Base-by-base conservation (phyloP, 352 stramenopile genomes). In the Discostella stelligera region DNA sequence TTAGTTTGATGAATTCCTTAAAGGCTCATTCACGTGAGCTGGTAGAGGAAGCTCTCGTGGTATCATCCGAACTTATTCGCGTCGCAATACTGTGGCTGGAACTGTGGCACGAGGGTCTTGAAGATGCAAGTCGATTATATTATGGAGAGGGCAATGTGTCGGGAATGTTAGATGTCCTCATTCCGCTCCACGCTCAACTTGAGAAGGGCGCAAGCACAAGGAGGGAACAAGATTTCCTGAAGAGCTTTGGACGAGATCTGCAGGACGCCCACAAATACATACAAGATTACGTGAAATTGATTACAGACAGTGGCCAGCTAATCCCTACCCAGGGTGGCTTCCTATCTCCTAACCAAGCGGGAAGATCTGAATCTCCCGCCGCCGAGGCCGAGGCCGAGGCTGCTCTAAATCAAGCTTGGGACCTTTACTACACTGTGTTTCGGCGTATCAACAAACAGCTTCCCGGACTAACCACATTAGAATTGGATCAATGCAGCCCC, bases 11-110 rank as follows among this genome's bases (percentile, higher is more conserved):
- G 90, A 95, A 94, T 69, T 95, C 95, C 18, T 92, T 99, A 78
- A 94, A 95, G 41, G 90, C 92, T 25, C 93, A 98, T 74, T 97
- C 97, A 60, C 94, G 94, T 70, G 88, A 94, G 11, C 88, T 99
- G 25, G 96, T 99, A 4, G 95, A 98, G 58, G 95, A 99, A 85
- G 96, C 97, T 20, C 90, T 97, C 13, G 96, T 99, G 88, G 97
- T 99, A n/a, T 98, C 94, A 58, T 93, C 94, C 0, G 97, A 99
- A 77, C 90, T 99, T 4, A 99, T 99, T 68, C 94, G 96, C 13
- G 96, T 99, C 10, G 96, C 97, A 20, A 98, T 99, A 75, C 83
- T 99, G 53, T 99, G 97, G 97, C 91, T 98, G 67, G 97, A 99
- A 80, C 94, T 97, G 78, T 99, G 97, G 97, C 96, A 98, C 64